Percentiles rank a stretch among this genome's conserved stretches.
phyloP scores from a whole-genome alignment of 169 alveolate genomes.

The Plasmodium cynomolgi region DNA sequence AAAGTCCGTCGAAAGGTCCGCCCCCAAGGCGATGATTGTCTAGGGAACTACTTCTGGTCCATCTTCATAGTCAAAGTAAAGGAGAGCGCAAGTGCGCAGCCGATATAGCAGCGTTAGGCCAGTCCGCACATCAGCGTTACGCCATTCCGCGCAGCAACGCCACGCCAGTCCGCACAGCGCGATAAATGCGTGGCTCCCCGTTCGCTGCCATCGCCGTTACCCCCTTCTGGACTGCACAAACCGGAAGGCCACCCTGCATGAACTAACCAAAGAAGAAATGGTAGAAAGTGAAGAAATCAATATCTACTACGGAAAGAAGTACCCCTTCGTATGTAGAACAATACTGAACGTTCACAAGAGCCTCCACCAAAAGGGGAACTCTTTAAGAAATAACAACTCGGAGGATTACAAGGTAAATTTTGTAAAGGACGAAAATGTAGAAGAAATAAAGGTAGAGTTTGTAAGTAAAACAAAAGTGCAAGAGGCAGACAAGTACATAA shows the following conservation, averaged over 20 bases:
- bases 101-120: background rate
- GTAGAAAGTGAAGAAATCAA: constrained; percentile 1
- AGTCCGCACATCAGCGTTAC: too few species aligned
- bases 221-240: background rate
- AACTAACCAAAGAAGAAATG: constrained; percentile 9
- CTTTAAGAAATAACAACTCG: background rate
- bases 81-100: background rate
- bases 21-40: background rate
- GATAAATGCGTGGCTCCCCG: background rate
- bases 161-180: background rate
- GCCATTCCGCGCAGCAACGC: background rate
- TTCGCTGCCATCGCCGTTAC: background rate
- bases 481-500: background rate
- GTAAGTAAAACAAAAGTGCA: background rate
- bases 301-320: constrained; percentile 66
- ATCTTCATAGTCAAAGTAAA: background rate
- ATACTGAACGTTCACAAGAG: constrained; percentile 12
- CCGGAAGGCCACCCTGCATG: background rate
- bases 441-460: constrained; percentile 62
- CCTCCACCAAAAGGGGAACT: background rate
- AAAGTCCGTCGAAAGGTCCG: background rate
- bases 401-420: constrained; percentile 13
- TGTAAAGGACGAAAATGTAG: constrained; percentile 28
- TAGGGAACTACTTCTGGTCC: background rate
- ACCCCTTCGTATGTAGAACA: constrained; percentile 64